phyloP scores from a whole-genome alignment of 2,329 filamentous ascomycete genomes.

The Xylaria sp. region DNA sequence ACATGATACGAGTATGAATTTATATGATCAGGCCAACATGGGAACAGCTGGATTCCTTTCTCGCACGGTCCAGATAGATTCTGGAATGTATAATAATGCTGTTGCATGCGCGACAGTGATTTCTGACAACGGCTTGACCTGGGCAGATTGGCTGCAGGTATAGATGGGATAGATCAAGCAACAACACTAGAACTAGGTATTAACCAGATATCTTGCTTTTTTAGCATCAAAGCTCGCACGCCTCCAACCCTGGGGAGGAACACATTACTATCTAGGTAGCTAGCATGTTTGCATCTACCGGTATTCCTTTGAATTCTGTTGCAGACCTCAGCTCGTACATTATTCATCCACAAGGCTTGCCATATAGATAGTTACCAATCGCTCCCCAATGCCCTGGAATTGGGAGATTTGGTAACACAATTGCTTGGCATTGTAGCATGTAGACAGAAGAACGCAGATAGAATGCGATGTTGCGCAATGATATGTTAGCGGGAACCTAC shows the following conservation, averaged over 20 bases:
- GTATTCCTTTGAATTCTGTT: background rate
- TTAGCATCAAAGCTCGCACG: background rate
- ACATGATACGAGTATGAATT: slow-evolving; percentile 11
- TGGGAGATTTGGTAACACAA: too few relatives aligned
- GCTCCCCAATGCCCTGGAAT: too few relatives aligned
- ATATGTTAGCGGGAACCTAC: too few relatives aligned
- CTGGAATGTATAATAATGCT: background rate
- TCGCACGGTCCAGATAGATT: background rate
- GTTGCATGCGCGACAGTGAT: background rate
- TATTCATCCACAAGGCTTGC: background rate
- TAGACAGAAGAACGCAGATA: too few relatives aligned
- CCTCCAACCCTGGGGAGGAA: background rate
- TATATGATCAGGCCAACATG: slow-evolving; percentile 6
- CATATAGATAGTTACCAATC: background rate
- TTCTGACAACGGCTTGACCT: background rate
- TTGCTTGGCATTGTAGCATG: too few relatives aligned
- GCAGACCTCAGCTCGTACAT: background rate
- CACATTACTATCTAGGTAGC: background rate
- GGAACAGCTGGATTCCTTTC: background rate
- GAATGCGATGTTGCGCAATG: too few relatives aligned
- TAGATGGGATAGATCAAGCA: background rate
- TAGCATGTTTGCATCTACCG: background rate
- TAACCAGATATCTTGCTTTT: background rate
- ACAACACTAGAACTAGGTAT: background rate
- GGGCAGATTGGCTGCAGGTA: background rate